Percentiles rank a stretch among this genome's conserved stretches.
Evolutionary conservation across 1,284 basidiomycete genomes (phyloP).

Genomic region (Puccinia horiana): DNA sequence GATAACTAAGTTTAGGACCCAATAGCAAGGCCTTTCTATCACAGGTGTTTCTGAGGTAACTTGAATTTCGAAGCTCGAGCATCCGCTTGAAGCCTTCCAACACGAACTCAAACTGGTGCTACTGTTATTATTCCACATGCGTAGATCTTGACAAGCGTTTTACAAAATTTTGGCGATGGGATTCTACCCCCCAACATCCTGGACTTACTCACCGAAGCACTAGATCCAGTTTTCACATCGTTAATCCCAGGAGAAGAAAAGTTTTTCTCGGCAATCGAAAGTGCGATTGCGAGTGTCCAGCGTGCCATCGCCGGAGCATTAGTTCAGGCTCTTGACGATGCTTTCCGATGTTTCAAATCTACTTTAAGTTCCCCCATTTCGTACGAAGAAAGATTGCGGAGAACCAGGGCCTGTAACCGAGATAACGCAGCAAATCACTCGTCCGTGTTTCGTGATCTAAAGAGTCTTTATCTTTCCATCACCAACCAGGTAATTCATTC

Average conservation of each 20-base stretch:
- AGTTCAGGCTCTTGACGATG: slow-evolving; percentile 44
- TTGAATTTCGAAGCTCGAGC: not conserved
- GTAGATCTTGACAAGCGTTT: slow-evolving; percentile 43
- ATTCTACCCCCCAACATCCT: slow-evolving; percentile 36
- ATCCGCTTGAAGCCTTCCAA: not conserved
- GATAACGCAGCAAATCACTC: not conserved
- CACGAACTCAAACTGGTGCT: not conserved
- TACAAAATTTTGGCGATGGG: slow-evolving; percentile 43
- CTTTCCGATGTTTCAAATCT: slow-evolving; percentile 40
- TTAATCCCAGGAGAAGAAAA: slow-evolving; percentile 39
- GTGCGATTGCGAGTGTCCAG: slow-evolving; percentile 44
- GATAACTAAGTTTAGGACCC: not conserved
- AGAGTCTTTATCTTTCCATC: slow-evolving; percentile 41
- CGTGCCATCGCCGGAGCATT: slow-evolving; percentile 29
- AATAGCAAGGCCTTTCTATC: slow-evolving; percentile 42
- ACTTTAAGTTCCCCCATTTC: not conserved
- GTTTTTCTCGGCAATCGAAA: slow-evolving; percentile 18
- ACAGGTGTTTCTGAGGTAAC: slow-evolving; percentile 46
- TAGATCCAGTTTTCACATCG: slow-evolving; percentile 35
- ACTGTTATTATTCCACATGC: not conserved
- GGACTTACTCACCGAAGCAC: slow-evolving; percentile 20
- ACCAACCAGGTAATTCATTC: slow-evolving; percentile 31
- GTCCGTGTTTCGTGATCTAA: slow-evolving; percentile 40
- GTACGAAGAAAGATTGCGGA: slow-evolving; percentile 22
- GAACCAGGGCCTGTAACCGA: slow-evolving; percentile 30